Conservation (phyloP, 2,329 filamentous ascomycete genomes). For the Chrysosphaeria jannelii region DNA sequence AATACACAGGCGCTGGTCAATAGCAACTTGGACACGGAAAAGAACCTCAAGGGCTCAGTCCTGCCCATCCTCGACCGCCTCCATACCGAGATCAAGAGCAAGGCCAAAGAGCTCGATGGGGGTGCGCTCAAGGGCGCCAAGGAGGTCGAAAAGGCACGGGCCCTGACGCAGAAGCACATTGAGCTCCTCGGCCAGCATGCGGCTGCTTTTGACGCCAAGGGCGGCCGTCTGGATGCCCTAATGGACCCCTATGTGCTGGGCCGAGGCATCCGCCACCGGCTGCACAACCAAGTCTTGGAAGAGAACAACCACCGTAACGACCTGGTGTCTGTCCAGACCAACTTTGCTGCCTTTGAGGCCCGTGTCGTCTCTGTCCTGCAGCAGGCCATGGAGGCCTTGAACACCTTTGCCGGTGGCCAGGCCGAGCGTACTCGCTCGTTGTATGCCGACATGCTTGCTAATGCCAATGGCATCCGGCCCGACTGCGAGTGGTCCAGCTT, state of each 20-base stretch:
- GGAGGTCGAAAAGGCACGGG: constrained; percentile 68
- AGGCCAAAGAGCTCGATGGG: constrained; percentile 60
- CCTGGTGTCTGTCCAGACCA: constrained; percentile 67
- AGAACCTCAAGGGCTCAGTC: constrained; percentile 61
- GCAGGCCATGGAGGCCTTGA: constrained; percentile 54
- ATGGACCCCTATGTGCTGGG: constrained; percentile 77
- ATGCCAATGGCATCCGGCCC: constrained; percentile 43
- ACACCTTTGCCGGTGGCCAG: constrained; percentile 50
- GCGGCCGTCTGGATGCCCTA: constrained; percentile 34
- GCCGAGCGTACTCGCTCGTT: constrained; percentile 53
- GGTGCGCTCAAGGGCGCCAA: constrained; percentile 68
- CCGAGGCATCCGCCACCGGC: constrained; percentile 50
- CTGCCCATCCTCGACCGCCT: constrained; percentile 71
- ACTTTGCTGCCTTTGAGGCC: constrained; percentile 62
- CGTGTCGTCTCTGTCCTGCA: constrained; percentile 66
- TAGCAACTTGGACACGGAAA: constrained; percentile 71
- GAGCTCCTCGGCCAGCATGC: constrained; percentile 73
- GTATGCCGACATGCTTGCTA: constrained; percentile 58
- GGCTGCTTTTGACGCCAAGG: constrained; percentile 46
- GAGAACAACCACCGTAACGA: constrained; percentile 94
- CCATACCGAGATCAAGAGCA: constrained; percentile 90
- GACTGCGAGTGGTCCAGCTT: constrained; percentile 90
- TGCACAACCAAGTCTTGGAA: constrained; percentile 73
- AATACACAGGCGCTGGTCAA: constrained; percentile 84
- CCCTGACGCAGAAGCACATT: constrained; percentile 76